Conservation (phyloP, 805 yeast species). For the Starmerella bombicola region DNA sequence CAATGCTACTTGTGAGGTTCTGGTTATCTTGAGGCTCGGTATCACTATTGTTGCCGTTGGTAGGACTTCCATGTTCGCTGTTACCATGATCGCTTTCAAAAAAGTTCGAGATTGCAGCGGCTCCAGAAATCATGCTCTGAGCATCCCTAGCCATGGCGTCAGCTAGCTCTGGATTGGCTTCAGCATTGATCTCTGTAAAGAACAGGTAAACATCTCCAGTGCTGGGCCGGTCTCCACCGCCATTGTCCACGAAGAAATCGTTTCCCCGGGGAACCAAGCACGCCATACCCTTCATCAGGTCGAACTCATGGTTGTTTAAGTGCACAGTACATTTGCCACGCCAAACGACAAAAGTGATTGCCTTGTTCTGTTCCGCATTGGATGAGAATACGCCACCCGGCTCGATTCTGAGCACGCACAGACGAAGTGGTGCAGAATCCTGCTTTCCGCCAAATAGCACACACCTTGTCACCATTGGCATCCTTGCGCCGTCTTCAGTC, state of each 20-base stretch:
- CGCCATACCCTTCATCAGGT: conserved; percentile 17
- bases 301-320: conserved; percentile 13
- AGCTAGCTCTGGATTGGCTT: conserved; percentile 11
- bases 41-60: neutral
- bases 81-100: neutral
- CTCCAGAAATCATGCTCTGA: conserved; percentile 10
- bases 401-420: conserved; percentile 12
- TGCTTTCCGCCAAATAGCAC: conserved; percentile 9
- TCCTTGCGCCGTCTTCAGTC: conserved; percentile 5
- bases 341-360: conserved; percentile 19
- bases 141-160: conserved; percentile 17
- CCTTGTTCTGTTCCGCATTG: conserved; percentile 13
- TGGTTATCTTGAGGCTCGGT: neutral
- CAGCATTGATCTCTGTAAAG: conserved; percentile 13
- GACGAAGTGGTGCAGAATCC: conserved; percentile 7
- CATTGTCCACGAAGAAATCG: conserved; percentile 17
- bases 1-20: neutral
- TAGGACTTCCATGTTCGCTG: neutral
- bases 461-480: conserved; percentile 9
- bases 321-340: conserved; percentile 15
- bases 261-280: conserved; percentile 20
- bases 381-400: conserved; percentile 13
- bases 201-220: conserved; percentile 9
- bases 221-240: neutral
- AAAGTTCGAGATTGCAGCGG: conserved; percentile 4